phyloP scores from a whole-genome alignment of 108 stramenopile species.

The Cylindrotheca closterium region DNA sequence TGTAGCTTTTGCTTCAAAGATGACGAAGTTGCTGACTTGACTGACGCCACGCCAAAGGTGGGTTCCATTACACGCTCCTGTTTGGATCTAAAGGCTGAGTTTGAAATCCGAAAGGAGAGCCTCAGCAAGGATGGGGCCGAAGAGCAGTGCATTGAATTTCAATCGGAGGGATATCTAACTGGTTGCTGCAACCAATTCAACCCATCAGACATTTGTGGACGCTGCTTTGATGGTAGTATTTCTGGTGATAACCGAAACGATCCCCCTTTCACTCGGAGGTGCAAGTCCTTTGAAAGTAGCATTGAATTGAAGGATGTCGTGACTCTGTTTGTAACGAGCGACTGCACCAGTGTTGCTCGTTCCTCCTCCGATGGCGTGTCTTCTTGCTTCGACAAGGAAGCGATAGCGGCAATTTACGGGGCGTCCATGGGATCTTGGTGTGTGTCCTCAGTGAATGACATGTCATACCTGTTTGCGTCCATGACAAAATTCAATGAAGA shows the following conservation, averaged over 20 bases:
- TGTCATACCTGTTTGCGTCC: constrained; percentile 8
- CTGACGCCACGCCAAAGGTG: background rate
- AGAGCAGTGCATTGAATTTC: constrained; percentile 19
- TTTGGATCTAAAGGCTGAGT: background rate
- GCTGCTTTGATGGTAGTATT: too few relatives aligned
- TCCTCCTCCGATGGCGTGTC: too few relatives aligned
- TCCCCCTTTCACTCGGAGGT: too few relatives aligned
- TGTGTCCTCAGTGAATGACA: constrained; percentile 25
- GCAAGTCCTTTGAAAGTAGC: too few relatives aligned
- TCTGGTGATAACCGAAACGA: too few relatives aligned
- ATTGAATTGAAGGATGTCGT: too few relatives aligned
- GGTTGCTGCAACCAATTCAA: constrained; percentile 24
- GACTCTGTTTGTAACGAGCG: too few relatives aligned
- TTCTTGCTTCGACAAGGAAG: too few relatives aligned
- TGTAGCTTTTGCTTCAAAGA: background rate
- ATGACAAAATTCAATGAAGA: constrained; percentile 18
- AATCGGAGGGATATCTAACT: constrained; percentile 18
- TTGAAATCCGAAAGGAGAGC: background rate
- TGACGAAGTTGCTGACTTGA: background rate
- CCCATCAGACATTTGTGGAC: too few relatives aligned
- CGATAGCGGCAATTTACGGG: too few relatives aligned
- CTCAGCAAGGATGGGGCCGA: background rate
- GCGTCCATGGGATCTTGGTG: constrained; percentile 37
- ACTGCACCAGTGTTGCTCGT: too few relatives aligned
- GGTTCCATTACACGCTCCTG: background rate